phyloP scores from a whole-genome alignment of 2,329 filamentous ascomycete species.

The Colletotrichum navitas region DNA sequence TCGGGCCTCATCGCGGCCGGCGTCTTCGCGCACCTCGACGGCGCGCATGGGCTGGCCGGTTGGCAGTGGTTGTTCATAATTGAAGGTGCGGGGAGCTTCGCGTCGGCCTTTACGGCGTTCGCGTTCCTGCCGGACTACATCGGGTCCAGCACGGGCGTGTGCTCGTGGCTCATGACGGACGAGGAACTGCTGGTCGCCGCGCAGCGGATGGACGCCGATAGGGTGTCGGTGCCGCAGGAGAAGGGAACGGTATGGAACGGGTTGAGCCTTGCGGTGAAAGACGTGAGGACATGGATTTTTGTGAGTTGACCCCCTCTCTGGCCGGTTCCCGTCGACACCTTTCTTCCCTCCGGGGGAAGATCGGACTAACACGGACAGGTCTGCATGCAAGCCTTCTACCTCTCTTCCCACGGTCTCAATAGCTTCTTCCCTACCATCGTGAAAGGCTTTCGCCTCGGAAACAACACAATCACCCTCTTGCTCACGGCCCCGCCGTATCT shows the following conservation, averaged over 20 bases:
- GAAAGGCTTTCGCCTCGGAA: constrained; percentile 49
- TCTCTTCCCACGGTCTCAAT: constrained; percentile 45
- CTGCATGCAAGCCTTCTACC: constrained; percentile 44
- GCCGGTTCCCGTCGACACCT: not conserved
- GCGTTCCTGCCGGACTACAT: constrained; percentile 46
- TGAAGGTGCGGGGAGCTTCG: constrained; percentile 61
- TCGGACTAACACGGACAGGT: constrained; percentile 24
- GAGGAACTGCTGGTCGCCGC: constrained; percentile 41
- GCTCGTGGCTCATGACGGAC: constrained; percentile 40
- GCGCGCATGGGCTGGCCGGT: constrained; percentile 66
- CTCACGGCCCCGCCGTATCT: constrained; percentile 49
- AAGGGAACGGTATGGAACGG: constrained; percentile 42
- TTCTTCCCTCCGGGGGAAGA: too few relatives aligned
- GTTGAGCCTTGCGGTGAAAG: constrained; percentile 44
- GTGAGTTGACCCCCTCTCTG: constrained; percentile 24
- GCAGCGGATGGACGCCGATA: constrained; percentile 42
- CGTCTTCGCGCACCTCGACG: constrained; percentile 57
- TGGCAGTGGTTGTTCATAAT: constrained; percentile 80
- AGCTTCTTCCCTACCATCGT: constrained; percentile 48
- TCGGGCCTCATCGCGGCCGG: constrained; percentile 59
- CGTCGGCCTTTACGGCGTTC: constrained; percentile 42
- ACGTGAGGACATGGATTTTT: constrained; percentile 47
- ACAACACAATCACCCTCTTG: constrained; percentile 49
- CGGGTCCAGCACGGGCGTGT: constrained; percentile 36
- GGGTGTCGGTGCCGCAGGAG: constrained; percentile 44